phyloP scores from a whole-genome alignment of 768 basidiomycete genomes.

The Leucosporidium scottii region DNA sequence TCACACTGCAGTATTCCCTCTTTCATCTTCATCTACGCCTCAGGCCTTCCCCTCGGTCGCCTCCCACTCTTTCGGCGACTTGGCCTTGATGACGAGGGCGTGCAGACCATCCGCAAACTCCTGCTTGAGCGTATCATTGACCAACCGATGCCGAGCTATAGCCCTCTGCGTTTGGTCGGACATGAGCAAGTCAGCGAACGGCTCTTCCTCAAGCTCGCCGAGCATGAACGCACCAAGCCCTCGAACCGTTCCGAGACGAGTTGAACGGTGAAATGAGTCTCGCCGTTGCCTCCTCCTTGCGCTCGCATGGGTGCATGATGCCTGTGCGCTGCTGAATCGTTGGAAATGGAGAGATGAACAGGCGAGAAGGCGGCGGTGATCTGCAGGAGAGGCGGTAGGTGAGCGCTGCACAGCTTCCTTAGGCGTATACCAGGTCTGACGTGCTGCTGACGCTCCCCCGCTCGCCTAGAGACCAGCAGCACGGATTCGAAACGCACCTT shows the following conservation, averaged over 20 bases:
- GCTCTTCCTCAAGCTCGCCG: not conserved
- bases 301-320: conserved; percentile 46
- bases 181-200: not conserved
- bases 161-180: conserved; percentile 31
- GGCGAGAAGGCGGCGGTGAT: conserved; percentile 42
- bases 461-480: too few relatives aligned
- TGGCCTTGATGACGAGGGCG: conserved; percentile 44
- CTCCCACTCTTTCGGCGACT: conserved; percentile 43
- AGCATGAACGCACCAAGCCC: conserved; percentile 27
- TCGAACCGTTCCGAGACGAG: conserved; percentile 36
- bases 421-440: too few relatives aligned
- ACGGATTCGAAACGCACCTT: too few relatives aligned
- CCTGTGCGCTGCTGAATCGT: conserved; percentile 40
- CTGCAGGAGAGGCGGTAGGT: conserved; percentile 29
- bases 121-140: conserved; percentile 45
- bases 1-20: not conserved
- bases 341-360: conserved; percentile 40
- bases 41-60: conserved; percentile 1
- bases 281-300: conserved; percentile 43
- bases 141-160: conserved; percentile 46
- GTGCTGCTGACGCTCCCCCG: too few relatives aligned
- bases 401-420: too few relatives aligned
- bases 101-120: conserved; percentile 46
- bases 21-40: not conserved
- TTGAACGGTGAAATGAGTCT: conserved; percentile 43